Evolutionary conservation across 1,284 basidiomycete genomes (phyloP), one percentile per base, ranked within the genome.

Genomic region (Flammula alnicola): DNA sequence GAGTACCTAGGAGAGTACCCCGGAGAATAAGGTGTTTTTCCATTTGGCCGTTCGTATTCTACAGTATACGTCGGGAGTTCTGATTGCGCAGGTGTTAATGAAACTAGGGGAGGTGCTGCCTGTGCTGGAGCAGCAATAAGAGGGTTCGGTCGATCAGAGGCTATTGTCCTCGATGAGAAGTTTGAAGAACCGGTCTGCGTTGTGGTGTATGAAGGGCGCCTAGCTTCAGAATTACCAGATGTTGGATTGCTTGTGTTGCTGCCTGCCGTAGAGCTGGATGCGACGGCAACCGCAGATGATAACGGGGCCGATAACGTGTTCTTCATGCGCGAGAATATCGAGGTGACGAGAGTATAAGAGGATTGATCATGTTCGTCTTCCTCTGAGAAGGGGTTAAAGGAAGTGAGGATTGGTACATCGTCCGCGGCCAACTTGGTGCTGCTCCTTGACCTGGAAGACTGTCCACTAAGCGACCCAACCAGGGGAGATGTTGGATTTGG

Each of bases 341-440:
- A 88, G 2, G 86, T 82, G 51, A 91, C 86, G 49, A 91, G 74
- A 2, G 87, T 83, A 63, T 90, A 91, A 10, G 88, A 89, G 6
- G 88, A 88, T 59, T 88, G 85, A 58, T 91, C 90, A 63, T 88
- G 80, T 66, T 91, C 90, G 63, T 92, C 90, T 66, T 92, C 90
- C 63, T 91, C 88, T 10, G 86, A 83, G 73, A 92, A 92, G 10
- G 90, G 89, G 64, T 92, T 92, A 74, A 86, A 90, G 40, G 87
- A 88, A 22, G 89, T 91, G 49, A 91, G 68, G 62, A 83, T 83
- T 36, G 78, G 78, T 36, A 85, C 75, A 71, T 88, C 88, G 65
- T 90, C 88, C 14, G 38, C 44, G 20, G 67, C 70, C 20, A 82
- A 64, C 58, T 78, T 84, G 32, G 77, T 77, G 63, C 76, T 84